A percentile compares a stretch with the other conserved stretches of the same genome.
phyloP scores from a whole-genome alignment of 495 filamentous ascomycete genomes.

The Talaromyces proteolyticus region DNA sequence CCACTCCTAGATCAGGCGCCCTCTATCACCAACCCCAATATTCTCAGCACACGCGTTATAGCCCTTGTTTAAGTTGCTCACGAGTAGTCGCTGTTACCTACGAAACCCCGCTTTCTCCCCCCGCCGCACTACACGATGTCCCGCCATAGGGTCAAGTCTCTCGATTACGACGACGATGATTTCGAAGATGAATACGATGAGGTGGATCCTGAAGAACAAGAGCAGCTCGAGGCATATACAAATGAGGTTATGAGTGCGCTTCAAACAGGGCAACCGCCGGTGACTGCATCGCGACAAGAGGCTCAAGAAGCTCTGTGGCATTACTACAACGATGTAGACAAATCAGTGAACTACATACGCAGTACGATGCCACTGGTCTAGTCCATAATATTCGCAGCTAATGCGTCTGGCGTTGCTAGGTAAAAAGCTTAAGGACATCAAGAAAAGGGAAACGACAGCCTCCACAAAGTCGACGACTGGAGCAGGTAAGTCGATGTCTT shows the following conservation, averaged over 20 bases:
- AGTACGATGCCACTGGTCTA: constrained; percentile 34
- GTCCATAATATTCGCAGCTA: neutral
- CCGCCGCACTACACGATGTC: constrained; percentile 24
- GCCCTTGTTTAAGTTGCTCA: no score
- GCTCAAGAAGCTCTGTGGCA: constrained; percentile 91
- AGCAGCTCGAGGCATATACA: constrained; percentile 32
- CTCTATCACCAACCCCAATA: no score
- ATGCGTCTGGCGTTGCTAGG: constrained; percentile 20
- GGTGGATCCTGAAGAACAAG: constrained; percentile 39
- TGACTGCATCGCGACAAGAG: constrained; percentile 45
- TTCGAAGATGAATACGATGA: constrained; percentile 38
- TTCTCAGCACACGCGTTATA: no score
- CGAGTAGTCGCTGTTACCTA: constrained; percentile 7
- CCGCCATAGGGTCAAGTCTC: constrained; percentile 39
- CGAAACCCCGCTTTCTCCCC: constrained; percentile 7
- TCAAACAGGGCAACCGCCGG: constrained; percentile 28
- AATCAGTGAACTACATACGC: constrained; percentile 71
- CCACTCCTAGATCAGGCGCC: no score
- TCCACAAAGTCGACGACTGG: constrained; percentile 28
- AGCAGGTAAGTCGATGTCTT: constrained; percentile 44
- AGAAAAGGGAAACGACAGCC: constrained; percentile 29
- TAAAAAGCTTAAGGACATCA: constrained; percentile 35
- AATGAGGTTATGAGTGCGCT: constrained; percentile 31
- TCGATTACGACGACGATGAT: constrained; percentile 41
- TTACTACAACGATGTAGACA: constrained; percentile 90